These are phyloP conservation scores for Vaccinium macrocarpon DNA, from an alignment of 148 eudicot species.

Conservation along the genomic window DNA sequence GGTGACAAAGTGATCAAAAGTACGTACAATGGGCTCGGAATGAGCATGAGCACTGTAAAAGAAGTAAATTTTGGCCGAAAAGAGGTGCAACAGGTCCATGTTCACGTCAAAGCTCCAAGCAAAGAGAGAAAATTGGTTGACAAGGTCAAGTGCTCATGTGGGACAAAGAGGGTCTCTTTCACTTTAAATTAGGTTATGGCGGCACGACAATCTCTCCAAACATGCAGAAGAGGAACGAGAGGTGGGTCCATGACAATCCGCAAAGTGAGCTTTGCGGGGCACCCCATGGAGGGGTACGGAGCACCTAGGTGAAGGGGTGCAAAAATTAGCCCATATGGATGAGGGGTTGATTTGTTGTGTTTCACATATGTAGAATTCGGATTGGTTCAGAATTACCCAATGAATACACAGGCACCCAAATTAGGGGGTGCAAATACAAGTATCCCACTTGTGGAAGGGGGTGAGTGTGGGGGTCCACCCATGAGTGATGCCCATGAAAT, in stretches of 20 bases:
- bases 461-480: no score
- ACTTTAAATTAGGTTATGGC: not conserved
- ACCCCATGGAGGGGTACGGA: no score
- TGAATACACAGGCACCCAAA: no score
- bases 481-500: no score
- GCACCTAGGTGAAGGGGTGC: no score
- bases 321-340: no score
- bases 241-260: not conserved
- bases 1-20: not conserved
- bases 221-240: not conserved
- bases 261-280: not conserved
- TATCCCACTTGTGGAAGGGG: no score
- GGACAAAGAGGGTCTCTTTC: not conserved
- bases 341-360: no score
- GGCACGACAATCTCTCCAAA: not conserved
- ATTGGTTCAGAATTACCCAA: no score
- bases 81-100: not conserved
- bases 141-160: not conserved
- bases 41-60: not conserved
- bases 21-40: not conserved
- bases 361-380: no score
- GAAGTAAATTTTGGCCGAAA: not conserved
- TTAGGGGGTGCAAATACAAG: no score
- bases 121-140: not conserved
- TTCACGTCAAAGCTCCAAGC: not conserved